These are phyloP conservation scores for Hypomyces rosellus DNA, from an alignment of 2,329 filamentous ascomycete genomes.

Conservation along the genomic window DNA sequence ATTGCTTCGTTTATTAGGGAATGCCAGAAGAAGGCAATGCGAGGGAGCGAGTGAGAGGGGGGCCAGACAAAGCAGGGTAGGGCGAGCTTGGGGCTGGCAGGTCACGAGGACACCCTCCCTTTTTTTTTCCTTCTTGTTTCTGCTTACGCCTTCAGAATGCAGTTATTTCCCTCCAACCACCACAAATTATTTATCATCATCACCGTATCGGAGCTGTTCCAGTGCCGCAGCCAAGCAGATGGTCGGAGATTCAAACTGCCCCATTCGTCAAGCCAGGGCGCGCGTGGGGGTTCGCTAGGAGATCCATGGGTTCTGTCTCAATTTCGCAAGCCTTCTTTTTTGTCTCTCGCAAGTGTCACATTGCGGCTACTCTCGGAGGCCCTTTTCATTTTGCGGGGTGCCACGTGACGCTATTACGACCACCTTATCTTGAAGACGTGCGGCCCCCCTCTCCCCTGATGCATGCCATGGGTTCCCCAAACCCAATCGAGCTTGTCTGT, in stretches of 20 bases:
- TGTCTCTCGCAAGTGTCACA: neutral
- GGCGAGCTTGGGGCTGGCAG: neutral
- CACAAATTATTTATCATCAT: neutral
- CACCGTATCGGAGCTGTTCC: conserved; percentile 18
- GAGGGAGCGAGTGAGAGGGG: too few relatives aligned
- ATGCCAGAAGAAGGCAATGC: too few relatives aligned
- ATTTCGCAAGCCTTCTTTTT: neutral
- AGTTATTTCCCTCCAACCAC: neutral
- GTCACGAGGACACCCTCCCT: too few relatives aligned
- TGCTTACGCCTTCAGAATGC: too few relatives aligned
- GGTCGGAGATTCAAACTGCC: neutral
- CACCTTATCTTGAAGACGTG: neutral
- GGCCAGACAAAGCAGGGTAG: too few relatives aligned
- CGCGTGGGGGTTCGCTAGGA: neutral
- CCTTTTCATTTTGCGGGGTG: conserved; percentile 8
- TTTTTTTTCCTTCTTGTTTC: too few relatives aligned
- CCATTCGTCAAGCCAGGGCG: neutral
- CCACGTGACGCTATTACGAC: conserved; percentile 17
- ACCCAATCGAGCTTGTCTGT: neutral
- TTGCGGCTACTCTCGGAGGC: conserved; percentile 20
- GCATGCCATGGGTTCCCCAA: conserved; percentile 1
- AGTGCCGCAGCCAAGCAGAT: conserved; percentile 1
- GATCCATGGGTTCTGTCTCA: too few relatives aligned
- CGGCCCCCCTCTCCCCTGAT: neutral
- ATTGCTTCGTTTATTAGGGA: neutral